These are phyloP conservation scores for Madurella fahalii DNA, from an alignment of 2,329 filamentous ascomycete species.

Conservation along the genomic window DNA sequence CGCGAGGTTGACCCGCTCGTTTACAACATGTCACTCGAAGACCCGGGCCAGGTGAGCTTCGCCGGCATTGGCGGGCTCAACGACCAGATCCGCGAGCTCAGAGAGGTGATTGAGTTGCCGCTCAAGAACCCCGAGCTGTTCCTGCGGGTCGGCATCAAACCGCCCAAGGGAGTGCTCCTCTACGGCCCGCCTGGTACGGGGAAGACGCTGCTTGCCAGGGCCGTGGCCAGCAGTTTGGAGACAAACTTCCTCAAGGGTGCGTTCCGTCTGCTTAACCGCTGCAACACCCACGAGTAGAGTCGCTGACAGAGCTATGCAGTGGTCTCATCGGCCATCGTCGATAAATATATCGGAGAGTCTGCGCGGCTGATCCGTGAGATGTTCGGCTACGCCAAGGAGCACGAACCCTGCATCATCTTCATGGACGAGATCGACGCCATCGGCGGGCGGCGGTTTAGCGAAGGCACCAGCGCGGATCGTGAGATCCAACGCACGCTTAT, in stretches of 20 bases:
- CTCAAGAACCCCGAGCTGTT: constrained; percentile 99
- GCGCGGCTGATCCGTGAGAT: constrained; percentile 96
- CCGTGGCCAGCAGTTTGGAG: constrained; percentile 92
- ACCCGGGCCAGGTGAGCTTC: constrained; percentile 96
- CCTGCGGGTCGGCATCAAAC: constrained; percentile 94
- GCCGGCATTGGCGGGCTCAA: constrained; percentile 96
- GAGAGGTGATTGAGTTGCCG: constrained; percentile 96
- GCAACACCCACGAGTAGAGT: not conserved
- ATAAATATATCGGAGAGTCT: constrained; percentile 99
- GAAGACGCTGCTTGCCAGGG: constrained; percentile 90
- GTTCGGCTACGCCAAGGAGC: constrained; percentile 99
- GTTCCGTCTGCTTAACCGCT: constrained; percentile 15
- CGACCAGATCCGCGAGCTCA: constrained; percentile 94
- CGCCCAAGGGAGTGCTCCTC: constrained; percentile 91
- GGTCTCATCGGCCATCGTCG: constrained; percentile 96
- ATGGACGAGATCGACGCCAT: constrained; percentile 99
- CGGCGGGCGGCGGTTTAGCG: constrained; percentile 90
- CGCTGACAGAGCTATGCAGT: constrained; percentile 51
- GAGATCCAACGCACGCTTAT: constrained; percentile 98
- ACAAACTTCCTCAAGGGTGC: constrained; percentile 97
- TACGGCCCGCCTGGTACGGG: constrained; percentile 96
- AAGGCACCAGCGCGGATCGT: constrained; percentile 94
- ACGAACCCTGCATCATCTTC: constrained; percentile 99
- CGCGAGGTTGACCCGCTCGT: constrained; percentile 97
- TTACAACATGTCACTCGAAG: constrained; percentile 99